Base-by-base conservation (phyloP, 2,329 filamentous ascomycete genomes). In the Alternaria sp. region DNA sequence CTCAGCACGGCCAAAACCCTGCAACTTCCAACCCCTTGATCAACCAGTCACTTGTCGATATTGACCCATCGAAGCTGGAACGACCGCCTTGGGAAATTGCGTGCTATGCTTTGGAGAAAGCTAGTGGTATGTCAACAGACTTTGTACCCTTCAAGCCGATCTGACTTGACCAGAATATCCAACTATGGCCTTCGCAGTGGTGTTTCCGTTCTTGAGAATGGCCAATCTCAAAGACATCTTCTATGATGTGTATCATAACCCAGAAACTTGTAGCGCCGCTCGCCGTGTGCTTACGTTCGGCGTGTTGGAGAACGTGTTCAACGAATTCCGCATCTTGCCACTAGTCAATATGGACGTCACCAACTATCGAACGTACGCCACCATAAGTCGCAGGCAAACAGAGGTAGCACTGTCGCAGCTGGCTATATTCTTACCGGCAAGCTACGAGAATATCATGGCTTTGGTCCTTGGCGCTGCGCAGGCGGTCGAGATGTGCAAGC, bases 311-410 rank as follows among this genome's bases (percentile, higher is more conserved):
- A 75, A 72, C 41, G 62, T 79, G 0, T 77, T 77, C 23, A 64
- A 55, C 21, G 76, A 78, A 51, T 77, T 76, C 43, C 63, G 66
- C 4, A 51, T 55, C 59, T 72, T 66, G 61, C 69, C 54, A 26
- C 43, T 68, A 7, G 62, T 53, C 4, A 58, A 62, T 14, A 68
- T 70, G 68, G 66, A 67, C 11, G 54, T 60, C n/a, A 47, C 28
- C 20, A 47, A 56, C 8, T 64, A 55, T 21, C 30, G 46, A 18
- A 44, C 44, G 12, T 71, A 67, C 44, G 56, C 59, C 26, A 64
- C 44, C 33, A 58, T 71, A 7, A 68, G 84, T 64, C 79, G 77
- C 28, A 67, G 75, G 15, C 86, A 86, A 53, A 70, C 86, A 18
- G 82, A 85, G 64, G 78, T 75, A 28, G 72, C 72, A 8, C 67